phyloP scores from a whole-genome alignment of 2,329 filamentous ascomycete genomes.

The Rhynchosporium graminicola region DNA sequence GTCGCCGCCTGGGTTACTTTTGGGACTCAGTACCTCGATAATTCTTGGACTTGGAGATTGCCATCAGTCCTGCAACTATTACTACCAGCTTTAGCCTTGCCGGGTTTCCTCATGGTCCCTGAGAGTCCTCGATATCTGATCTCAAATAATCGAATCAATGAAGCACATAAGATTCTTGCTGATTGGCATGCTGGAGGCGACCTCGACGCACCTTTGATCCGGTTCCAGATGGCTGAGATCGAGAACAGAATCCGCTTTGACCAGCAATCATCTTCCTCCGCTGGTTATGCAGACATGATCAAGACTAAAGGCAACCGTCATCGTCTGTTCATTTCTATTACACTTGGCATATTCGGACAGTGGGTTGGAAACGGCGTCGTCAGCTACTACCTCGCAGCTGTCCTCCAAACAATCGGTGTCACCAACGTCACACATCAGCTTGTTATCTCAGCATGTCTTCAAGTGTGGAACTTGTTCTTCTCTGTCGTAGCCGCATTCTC shows the following conservation, averaged over 20 bases:
- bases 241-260: constrained; percentile 30
- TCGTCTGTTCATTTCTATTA: constrained; percentile 38
- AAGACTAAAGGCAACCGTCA: constrained; percentile 37
- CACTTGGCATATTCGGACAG: constrained; percentile 39
- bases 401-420: constrained; percentile 35
- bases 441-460: constrained; percentile 20
- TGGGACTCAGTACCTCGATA: constrained; percentile 35
- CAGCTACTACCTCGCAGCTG: constrained; percentile 43
- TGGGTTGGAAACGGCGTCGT: constrained; percentile 37
- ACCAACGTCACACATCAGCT: constrained; percentile 30
- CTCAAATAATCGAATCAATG: constrained; percentile 50
- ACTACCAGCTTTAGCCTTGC: constrained; percentile 42
- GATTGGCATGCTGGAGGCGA: constrained; percentile 53
- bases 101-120: constrained; percentile 43
- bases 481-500: constrained; percentile 42
- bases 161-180: constrained; percentile 52
- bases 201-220: constrained; percentile 36
- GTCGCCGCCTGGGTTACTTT: constrained; percentile 45
- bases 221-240: constrained; percentile 36
- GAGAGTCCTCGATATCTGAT: constrained; percentile 57
- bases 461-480: constrained; percentile 20
- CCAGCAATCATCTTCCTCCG: constrained; percentile 20
- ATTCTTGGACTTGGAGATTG: constrained; percentile 44
- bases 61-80: constrained; percentile 41
- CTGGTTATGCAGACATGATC: constrained; percentile 32